Percentiles rank a stretch among this genome's conserved stretches.
Conservation (phyloP, 495 filamentous ascomycete genomes). For the Parathielavia appendiculata region DNA sequence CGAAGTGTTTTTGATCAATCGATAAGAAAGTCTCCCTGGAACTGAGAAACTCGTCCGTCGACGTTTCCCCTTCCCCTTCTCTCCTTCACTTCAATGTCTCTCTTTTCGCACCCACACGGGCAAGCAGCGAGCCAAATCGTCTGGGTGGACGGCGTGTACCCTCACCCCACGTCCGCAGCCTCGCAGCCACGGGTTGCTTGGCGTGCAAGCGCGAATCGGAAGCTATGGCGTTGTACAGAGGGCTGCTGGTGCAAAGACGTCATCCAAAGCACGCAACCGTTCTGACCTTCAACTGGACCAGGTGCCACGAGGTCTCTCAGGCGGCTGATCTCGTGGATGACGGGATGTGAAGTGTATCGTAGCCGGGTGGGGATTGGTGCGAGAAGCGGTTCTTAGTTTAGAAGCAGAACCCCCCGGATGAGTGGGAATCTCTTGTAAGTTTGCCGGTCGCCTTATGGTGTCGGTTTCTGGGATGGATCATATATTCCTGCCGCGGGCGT, state of each 20-base stretch:
- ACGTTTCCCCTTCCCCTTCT: not conserved
- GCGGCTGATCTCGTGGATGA: not conserved
- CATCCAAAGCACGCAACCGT: conserved; percentile 33
- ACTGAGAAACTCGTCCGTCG: not conserved
- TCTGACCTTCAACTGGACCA: conserved; percentile 21
- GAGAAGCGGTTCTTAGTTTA: too few species aligned
- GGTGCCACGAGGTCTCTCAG: conserved; percentile 1
- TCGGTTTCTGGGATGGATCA: too few species aligned
- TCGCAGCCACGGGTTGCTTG: conserved; percentile 15
- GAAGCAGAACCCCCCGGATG: too few species aligned
- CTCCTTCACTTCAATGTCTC: not conserved
- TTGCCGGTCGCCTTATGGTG: too few species aligned
- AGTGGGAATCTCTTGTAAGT: too few species aligned
- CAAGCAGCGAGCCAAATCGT: not conserved
- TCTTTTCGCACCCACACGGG: not conserved
- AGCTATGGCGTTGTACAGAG: not conserved
- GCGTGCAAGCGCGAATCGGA: conserved; percentile 20
- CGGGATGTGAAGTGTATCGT: too few species aligned
- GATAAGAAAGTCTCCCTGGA: not conserved
- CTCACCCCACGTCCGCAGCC: conserved; percentile 21
- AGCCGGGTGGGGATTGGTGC: too few species aligned
- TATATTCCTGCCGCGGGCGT: not conserved
- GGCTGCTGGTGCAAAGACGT: conserved; percentile 22
- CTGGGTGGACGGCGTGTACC: not conserved
- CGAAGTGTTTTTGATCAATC: not conserved